Percentiles rank a stretch among this genome's conserved stretches.
Evolutionary conservation across 192 early-diverging fungal species (phyloP).

Genomic region (Podila horticola): DNA sequence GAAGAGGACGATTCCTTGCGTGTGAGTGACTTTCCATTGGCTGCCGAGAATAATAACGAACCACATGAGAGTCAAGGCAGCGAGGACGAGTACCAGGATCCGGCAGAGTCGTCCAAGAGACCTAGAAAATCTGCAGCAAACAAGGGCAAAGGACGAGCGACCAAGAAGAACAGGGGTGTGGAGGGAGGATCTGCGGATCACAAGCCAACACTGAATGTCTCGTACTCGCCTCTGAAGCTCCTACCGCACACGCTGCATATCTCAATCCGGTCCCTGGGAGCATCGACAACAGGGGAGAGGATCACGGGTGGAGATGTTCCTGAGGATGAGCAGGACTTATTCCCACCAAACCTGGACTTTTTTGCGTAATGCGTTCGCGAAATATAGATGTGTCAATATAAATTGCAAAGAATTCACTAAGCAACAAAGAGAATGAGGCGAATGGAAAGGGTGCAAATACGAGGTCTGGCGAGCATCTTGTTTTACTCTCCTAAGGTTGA

Average conservation of each 20-base stretch:
- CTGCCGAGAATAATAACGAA: not conserved
- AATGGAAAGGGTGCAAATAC: too few relatives aligned
- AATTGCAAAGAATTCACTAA: not conserved
- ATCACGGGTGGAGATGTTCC: not conserved
- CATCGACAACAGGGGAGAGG: not conserved
- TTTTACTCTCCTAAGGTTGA: too few relatives aligned
- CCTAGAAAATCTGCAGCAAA: not conserved
- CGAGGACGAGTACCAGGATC: conserved; percentile 2
- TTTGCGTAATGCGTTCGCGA: not conserved
- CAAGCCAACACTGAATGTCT: conserved; percentile 29
- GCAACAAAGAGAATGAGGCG: too few relatives aligned
- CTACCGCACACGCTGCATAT: not conserved
- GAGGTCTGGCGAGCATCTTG: too few relatives aligned
- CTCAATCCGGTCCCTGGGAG: not conserved
- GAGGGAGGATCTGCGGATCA: conserved; percentile 7
- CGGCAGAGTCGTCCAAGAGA: not conserved
- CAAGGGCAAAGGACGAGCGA: conserved; percentile 1
- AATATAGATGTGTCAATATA: not conserved
- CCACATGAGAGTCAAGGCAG: not conserved
- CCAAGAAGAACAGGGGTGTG: not conserved
- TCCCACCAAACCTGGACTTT: not conserved
- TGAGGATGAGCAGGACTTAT: not conserved
- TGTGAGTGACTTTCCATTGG: conserved; percentile 17
- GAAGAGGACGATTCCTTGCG: conserved; percentile 35
- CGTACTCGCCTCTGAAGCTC: not conserved